Percentiles rank a stretch among this genome's conserved stretches.
These are phyloP conservation scores for Penicillium sp. DNA, from an alignment of 2,329 filamentous ascomycete genomes.

Conservation along the genomic window DNA sequence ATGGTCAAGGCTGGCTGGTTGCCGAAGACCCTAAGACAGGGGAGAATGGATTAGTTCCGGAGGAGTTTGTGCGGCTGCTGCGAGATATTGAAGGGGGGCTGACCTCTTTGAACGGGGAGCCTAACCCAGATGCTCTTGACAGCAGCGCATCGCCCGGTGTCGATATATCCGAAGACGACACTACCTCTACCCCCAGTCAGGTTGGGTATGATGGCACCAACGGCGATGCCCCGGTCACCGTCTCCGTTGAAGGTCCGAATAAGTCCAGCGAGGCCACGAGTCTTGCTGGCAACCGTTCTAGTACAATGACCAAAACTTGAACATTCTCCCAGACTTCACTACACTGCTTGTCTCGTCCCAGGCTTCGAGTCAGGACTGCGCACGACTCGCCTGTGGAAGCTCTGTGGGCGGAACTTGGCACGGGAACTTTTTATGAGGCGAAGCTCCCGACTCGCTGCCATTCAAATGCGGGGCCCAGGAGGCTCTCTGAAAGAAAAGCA, in stretches of 20 bases:
- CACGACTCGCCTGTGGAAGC: no score
- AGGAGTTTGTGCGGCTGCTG: conserved; percentile 89
- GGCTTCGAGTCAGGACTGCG: conserved; percentile 1
- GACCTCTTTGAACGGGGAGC: conserved; percentile 59
- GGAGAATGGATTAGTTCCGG: conserved; percentile 89
- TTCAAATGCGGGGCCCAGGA: not conserved
- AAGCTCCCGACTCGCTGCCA: not conserved
- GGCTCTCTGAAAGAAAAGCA: no score
- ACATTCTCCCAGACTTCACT: not conserved
- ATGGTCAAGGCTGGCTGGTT: conserved; percentile 95
- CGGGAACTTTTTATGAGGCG: no score
- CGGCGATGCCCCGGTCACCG: conserved; percentile 6
- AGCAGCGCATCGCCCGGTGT: conserved; percentile 44
- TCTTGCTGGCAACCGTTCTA: conserved; percentile 12
- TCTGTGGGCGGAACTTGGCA: no score
- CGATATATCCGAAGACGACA: conserved; percentile 45
- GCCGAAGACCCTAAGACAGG: conserved; percentile 91
- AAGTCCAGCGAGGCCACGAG: conserved; percentile 4
- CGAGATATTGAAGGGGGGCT: conserved; percentile 89
- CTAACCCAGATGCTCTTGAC: conserved; percentile 42
- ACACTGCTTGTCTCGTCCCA: conserved; percentile 11
- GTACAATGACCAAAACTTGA: conserved; percentile 16
- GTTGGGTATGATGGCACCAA: conserved; percentile 15
- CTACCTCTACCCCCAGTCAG: conserved; percentile 30
- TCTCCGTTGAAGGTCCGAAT: conserved; percentile 2